Percentiles rank a stretch among this genome's conserved stretches.
phyloP scores from a whole-genome alignment of 148 eudicot genomes.

The Fagopyrum tataricum region DNA sequence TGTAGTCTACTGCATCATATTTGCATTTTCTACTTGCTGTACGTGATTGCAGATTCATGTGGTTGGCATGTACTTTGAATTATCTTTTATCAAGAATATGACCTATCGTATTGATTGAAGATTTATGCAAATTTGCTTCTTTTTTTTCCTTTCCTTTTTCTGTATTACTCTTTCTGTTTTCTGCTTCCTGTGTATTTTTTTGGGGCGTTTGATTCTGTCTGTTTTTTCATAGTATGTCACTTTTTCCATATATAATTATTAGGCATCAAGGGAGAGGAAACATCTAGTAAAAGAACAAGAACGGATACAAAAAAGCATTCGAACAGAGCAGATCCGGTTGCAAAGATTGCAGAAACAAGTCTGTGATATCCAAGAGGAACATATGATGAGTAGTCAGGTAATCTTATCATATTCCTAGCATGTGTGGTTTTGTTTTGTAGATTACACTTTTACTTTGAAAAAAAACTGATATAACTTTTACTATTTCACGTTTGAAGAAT shows the following conservation, averaged over 20 bases:
- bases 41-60: not conserved
- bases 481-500: not conserved
- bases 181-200: not conserved
- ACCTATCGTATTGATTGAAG: not conserved
- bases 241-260: constrained; percentile 14
- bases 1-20: not conserved
- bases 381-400: constrained; percentile 70
- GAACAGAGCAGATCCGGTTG: constrained; percentile 37
- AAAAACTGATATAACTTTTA: not conserved
- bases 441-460: not conserved
- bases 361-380: constrained; percentile 53
- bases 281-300: constrained; percentile 54
- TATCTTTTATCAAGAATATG: not conserved
- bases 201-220: not conserved
- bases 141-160: not conserved
- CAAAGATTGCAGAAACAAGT: constrained; percentile 50
- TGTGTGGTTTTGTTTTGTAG: not conserved
- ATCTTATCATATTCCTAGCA: constrained; percentile 6
- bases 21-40: not conserved
- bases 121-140: not conserved
- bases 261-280: constrained; percentile 61
- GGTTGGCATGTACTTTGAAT: not conserved
- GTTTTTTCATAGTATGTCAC: not conserved
- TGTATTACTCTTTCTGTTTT: not conserved
- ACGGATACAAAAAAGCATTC: constrained; percentile 29